Evolutionary conservation across 1,284 basidiomycete genomes (phyloP), one percentile per base, ranked within the genome.

Genomic region (Trichosporon sp.): DNA sequence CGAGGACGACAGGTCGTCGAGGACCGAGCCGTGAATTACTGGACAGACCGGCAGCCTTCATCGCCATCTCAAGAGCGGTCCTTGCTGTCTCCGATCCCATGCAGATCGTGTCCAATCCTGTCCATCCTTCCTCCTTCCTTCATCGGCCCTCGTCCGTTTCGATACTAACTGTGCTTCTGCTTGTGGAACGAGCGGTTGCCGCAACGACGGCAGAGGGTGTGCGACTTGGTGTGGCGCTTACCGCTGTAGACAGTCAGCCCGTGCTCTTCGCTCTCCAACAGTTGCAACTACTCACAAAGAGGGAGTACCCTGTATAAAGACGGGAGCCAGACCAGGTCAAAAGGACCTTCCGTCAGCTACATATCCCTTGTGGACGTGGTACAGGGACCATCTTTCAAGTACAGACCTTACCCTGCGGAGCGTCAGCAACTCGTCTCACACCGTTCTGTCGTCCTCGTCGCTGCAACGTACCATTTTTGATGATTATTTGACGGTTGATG

Each of bases 201-300:
- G 84, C 94, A 97, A 78, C 94, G 90, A 80, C 92, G 87, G 87
- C 93, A 96, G 76, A 95, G 87, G 68, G 94, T 96, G 88, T 98
- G 95, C 78, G 92, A 89, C 87, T 99, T 99, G 77, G 92, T 92
- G 89, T 96, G 95, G 81, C 91, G 86, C 86, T 95, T 95, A 92
- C 92, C 92, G 82, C 79, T 81, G 65, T 49, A 29, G 16, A 27
- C 29, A 21, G 64, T 65, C 61, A 68, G 66, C 66, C 29, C 2
- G 14, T 19, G 19, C 25, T 29, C 40, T 36, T 31, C 7, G 3
- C 46, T 21, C 16, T 14, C 8, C 13, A 4, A 34, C 10, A 13
- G 23, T 37, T 16, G 14, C 21, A 32, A 60, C 27, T 27, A 74
- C 69, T 73, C 58, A 92, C 90, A 92, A 92, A 78, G 91, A 92